Evolutionary conservation across 2,329 filamentous ascomycete species (phyloP).

Genomic region (Pyricularia sp.): DNA sequence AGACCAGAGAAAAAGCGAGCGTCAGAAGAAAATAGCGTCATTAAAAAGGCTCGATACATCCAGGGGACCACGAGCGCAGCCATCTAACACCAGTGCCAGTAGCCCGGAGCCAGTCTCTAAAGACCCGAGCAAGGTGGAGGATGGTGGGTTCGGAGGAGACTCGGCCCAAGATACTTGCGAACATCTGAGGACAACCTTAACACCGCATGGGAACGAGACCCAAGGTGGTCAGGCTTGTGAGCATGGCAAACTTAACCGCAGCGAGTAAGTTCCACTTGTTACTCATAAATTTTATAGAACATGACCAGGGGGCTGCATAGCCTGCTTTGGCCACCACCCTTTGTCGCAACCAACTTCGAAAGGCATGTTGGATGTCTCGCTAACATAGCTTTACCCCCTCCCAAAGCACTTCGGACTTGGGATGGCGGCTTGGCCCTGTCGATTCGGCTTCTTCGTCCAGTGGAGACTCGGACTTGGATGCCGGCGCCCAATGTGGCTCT

Average conservation of each 20-base stretch:
- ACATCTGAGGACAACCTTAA: neutral
- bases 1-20: neutral
- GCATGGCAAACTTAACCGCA: neutral
- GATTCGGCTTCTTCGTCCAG: neutral
- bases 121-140: neutral
- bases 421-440: neutral
- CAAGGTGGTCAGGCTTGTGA: neutral
- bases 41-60: neutral
- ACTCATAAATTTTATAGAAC: neutral
- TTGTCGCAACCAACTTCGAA: neutral
- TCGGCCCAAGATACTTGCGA: neutral
- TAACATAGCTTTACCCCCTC: neutral
- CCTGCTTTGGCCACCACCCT: neutral
- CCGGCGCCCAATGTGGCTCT: neutral
- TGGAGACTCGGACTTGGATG: neutral
- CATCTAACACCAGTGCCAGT: neutral
- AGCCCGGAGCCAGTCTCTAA: neutral
- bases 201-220: neutral
- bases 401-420: neutral
- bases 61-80: neutral
- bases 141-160: neutral
- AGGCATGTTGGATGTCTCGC: neutral
- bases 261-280: neutral
- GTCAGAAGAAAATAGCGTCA: neutral
- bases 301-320: neutral